Percentiles rank a stretch among this genome's conserved stretches.
phyloP scores from a whole-genome alignment of 768 basidiomycete genomes.

The Mycena rosella region DNA sequence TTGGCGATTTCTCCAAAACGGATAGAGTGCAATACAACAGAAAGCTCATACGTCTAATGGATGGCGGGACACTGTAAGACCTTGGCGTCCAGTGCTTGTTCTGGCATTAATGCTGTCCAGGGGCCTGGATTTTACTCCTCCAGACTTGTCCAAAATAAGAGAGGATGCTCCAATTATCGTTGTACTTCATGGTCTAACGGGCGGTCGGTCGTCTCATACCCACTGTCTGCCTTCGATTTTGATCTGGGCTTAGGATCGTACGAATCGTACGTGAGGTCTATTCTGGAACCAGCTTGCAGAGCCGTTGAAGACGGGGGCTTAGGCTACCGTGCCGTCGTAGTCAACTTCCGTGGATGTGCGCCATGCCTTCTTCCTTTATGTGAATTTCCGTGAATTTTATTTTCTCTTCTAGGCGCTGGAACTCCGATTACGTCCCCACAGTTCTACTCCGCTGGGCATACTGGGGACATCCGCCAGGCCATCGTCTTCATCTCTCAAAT shows the following conservation, averaged over 20 bases:
- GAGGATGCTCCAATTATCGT: slow-evolving; percentile 67
- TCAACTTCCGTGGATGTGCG: slow-evolving; percentile 94
- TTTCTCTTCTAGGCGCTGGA: slow-evolving; percentile 74
- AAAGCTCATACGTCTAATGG: slow-evolving; percentile 63
- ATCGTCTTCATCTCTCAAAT: slow-evolving; percentile 77
- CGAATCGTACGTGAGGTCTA: slow-evolving; percentile 89
- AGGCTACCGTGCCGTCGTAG: slow-evolving; percentile 90
- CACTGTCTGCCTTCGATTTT: background rate
- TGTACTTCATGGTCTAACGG: slow-evolving; percentile 62
- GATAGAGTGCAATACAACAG: slow-evolving; percentile 69
- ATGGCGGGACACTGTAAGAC: slow-evolving; percentile 76
- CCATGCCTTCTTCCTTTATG: slow-evolving; percentile 34
- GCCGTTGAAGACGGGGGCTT: slow-evolving; percentile 85
- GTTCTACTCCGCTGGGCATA: slow-evolving; percentile 90
- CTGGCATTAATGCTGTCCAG: slow-evolving; percentile 48
- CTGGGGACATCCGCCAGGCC: slow-evolving; percentile 89
- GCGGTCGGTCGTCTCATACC: slow-evolving; percentile 10
- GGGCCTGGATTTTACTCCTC: slow-evolving; percentile 75
- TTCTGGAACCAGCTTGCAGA: slow-evolving; percentile 79
- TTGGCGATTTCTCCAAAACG: slow-evolving; percentile 70
- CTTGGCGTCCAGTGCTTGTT: background rate
- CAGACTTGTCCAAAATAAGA: slow-evolving; percentile 51
- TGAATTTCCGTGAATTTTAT: slow-evolving; percentile 24
- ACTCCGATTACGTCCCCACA: slow-evolving; percentile 86
- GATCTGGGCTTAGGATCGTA: slow-evolving; percentile 73